A percentile compares a stretch with the other conserved stretches of the same genome.
These are phyloP conservation scores for Eucalyptus rudis DNA, from an alignment of 345 rosid genomes.

Conservation along the genomic window DNA sequence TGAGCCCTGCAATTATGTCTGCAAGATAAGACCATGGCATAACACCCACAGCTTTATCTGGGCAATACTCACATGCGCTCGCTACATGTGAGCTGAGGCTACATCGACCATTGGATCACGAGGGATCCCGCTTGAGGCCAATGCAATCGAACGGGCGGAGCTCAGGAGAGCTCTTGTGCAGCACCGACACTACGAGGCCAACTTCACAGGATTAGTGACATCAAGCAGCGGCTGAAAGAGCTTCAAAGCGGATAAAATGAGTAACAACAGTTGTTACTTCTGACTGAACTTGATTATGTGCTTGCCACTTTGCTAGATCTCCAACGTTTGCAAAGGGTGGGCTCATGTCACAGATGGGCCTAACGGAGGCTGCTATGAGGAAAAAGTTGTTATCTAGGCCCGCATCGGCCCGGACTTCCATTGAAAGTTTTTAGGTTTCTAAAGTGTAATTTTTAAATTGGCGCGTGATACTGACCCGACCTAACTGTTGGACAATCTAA, in stretches of 20 bases:
- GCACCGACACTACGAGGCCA: neutral
- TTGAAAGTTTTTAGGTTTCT: neutral
- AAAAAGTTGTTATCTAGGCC: neutral
- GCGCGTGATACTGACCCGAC: neutral
- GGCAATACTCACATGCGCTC: neutral
- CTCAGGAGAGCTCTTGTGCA: neutral
- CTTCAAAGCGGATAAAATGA: neutral
- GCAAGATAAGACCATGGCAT: neutral
- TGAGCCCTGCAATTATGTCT: neutral
- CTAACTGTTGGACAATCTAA: neutral
- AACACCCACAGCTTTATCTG: neutral
- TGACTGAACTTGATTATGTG: neutral
- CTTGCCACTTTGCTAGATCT: neutral
- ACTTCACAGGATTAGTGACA: neutral
- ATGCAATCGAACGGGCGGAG: neutral
- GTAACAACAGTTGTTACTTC: neutral
- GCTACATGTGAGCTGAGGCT: neutral
- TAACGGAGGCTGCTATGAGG: neutral
- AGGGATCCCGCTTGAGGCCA: neutral
- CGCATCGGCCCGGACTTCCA: neutral
- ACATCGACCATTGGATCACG: neutral
- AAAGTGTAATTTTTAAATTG: neutral
- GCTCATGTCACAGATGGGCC: neutral
- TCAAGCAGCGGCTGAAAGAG: neutral
- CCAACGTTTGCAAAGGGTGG: neutral